Conservation (phyloP, 2,329 filamentous ascomycete species). For the Paraphoma chrysanthemicola region DNA sequence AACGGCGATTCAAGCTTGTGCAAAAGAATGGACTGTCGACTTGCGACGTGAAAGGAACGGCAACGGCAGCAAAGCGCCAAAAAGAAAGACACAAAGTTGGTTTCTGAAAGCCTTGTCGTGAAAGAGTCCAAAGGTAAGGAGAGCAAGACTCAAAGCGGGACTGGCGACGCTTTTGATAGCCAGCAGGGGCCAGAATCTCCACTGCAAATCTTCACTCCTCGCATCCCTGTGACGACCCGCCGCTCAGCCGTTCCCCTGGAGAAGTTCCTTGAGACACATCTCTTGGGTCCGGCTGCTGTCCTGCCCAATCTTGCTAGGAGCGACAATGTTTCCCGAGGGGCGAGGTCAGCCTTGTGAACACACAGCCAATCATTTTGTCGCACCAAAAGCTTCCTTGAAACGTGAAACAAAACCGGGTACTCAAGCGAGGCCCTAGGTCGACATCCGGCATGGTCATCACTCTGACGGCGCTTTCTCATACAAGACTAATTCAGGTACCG, state of each 20-base stretch:
- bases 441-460: conserved; percentile 22
- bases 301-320: conserved; percentile 21
- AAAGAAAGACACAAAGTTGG: conserved; percentile 44
- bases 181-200: conserved; percentile 14
- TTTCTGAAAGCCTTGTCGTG: conserved; percentile 14
- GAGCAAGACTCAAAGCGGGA: conserved; percentile 15
- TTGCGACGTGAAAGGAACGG: conserved; percentile 47
- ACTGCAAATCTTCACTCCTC: conserved; percentile 13
- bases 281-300: conserved; percentile 15
- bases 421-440: conserved; percentile 26
- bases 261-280: conserved; percentile 35
- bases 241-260: conserved; percentile 27
- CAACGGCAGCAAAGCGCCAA: conserved; percentile 32
- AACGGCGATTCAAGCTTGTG: conserved; percentile 10
- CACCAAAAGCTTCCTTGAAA: conserved; percentile 22
- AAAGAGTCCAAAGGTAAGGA: conserved; percentile 31
- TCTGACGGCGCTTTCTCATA: conserved; percentile 39
- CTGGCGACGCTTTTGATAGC: conserved; percentile 31
- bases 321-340: conserved; percentile 24
- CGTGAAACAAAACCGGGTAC: conserved; percentile 40
- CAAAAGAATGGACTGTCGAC: conserved; percentile 45
- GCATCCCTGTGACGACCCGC: conserved; percentile 20
- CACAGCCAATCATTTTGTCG: conserved; percentile 30
- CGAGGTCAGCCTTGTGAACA: conserved; percentile 26
- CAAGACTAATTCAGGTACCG: conserved; percentile 37